Conservation (phyloP, 2,329 filamentous ascomycete species). For the Aspergillus floridensis region DNA sequence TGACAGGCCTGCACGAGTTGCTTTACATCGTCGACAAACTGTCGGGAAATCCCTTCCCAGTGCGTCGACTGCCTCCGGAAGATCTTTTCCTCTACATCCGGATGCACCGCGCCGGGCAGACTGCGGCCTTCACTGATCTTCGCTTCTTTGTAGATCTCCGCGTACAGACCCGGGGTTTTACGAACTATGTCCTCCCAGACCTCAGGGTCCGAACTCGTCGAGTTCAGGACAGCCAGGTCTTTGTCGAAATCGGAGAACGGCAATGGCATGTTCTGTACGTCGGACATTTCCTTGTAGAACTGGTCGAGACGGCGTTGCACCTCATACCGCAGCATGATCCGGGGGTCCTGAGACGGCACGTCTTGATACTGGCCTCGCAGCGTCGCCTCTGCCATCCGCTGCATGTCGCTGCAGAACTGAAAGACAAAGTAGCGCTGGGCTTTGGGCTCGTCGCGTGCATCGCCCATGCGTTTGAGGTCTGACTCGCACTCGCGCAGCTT, state of each 20-base stretch:
- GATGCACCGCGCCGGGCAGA: constrained; percentile 13
- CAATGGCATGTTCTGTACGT: neutral
- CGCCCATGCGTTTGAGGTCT: constrained; percentile 1
- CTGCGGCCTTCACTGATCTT: constrained; percentile 10
- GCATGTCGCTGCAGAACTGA: constrained; percentile 16
- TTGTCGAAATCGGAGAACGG: neutral
- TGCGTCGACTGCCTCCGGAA: constrained; percentile 12
- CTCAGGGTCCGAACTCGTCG: neutral
- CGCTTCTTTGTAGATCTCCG: constrained; percentile 12
- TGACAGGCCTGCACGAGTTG: constrained; percentile 2
- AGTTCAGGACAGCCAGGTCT: neutral
- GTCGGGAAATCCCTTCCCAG: neutral
- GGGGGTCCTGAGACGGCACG: constrained; percentile 7
- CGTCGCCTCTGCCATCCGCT: constrained; percentile 14
- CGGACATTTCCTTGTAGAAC: neutral
- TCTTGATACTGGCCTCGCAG: constrained; percentile 16
- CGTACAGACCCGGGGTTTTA: constrained; percentile 1
- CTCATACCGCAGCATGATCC: constrained; percentile 6
- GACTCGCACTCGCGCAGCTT: constrained; percentile 7
- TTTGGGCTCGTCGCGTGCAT: constrained; percentile 3
- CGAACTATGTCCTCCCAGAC: neutral
- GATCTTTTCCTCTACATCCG: constrained; percentile 14
- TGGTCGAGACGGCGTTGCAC: neutral
- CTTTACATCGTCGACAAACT: neutral
- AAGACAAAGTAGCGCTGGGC: constrained; percentile 12